Conservation (phyloP, 768 basidiomycete species). For the Calocybe indica region DNA sequence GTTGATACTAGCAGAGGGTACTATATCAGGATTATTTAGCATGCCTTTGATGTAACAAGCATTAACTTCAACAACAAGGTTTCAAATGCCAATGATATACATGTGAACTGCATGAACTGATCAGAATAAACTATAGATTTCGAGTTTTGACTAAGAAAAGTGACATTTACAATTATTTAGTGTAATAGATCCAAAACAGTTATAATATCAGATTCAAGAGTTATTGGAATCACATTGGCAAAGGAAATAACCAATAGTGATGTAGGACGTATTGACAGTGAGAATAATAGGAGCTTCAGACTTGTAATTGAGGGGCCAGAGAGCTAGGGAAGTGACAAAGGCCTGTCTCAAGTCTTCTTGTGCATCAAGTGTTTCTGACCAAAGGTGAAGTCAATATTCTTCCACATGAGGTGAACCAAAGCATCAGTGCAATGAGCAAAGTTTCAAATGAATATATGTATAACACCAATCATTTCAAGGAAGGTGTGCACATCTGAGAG, state of each 20-base stretch:
- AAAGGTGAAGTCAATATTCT: conserved; percentile 16
- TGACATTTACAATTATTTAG: not conserved
- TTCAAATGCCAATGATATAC: conserved; percentile 19
- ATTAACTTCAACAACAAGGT: conserved; percentile 21
- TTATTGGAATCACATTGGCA: not conserved
- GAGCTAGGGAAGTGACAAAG: conserved; percentile 6
- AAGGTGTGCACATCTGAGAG: conserved; percentile 13
- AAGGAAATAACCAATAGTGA: not conserved
- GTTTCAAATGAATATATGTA: conserved; percentile 14
- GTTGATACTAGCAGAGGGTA: conserved; percentile 31
- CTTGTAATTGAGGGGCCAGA: conserved; percentile 22
- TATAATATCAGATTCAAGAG: not conserved
- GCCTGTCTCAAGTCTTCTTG: conserved; percentile 17
- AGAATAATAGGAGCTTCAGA: conserved; percentile 3
- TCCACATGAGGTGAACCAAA: conserved; percentile 8
- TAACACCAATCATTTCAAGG: conserved; percentile 9
- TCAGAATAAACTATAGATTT: conserved; percentile 22
- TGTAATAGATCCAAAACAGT: not conserved
- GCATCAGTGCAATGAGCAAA: conserved; percentile 8
- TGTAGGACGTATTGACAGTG: not conserved
- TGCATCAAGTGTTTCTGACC: conserved; percentile 8
- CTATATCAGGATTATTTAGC: conserved; percentile 30
- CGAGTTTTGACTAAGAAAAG: conserved; percentile 17
- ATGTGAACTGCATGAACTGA: conserved; percentile 11
- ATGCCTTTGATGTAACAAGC: conserved; percentile 29